Evolutionary conservation across 495 filamentous ascomycete genomes (phyloP).

Genomic region (Podospora pseudocomata): DNA sequence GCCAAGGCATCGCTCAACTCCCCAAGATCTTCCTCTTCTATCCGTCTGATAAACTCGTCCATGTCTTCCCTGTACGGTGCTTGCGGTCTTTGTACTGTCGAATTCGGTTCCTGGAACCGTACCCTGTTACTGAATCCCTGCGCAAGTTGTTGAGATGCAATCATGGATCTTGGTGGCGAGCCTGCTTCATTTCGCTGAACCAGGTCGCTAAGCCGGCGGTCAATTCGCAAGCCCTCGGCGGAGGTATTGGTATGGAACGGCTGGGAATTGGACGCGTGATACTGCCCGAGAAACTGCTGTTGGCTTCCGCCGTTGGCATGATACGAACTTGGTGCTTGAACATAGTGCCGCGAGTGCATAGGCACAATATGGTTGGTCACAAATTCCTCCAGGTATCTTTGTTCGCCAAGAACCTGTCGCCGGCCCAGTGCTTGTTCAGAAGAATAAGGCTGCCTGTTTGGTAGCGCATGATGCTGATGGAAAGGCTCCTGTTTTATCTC

Average conservation of each 20-base stretch:
- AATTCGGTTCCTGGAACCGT: background rate
- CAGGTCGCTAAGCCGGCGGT: background rate
- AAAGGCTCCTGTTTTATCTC: background rate
- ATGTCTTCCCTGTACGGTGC: constrained; percentile 29
- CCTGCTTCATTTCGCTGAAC: background rate
- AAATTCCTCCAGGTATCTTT: background rate
- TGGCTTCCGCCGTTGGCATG: background rate
- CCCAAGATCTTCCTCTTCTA: constrained; percentile 30
- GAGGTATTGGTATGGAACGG: background rate
- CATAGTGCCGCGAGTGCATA: background rate
- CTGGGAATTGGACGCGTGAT: background rate
- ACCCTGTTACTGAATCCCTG: background rate
- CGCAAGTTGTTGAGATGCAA: background rate
- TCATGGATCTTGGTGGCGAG: background rate
- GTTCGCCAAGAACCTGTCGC: background rate
- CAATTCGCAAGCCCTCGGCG: background rate
- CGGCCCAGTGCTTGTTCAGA: background rate
- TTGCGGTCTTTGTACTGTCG: background rate
- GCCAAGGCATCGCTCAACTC: constrained; percentile 8
- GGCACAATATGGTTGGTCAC: background rate
- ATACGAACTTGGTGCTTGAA: background rate
- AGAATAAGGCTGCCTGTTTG: background rate
- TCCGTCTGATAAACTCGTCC: constrained; percentile 39
- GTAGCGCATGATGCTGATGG: background rate
- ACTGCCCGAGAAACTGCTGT: background rate